These are phyloP conservation scores for Boeremia lycopersici DNA, from an alignment of 2,329 filamentous ascomycete species.

Conservation along the genomic window DNA sequence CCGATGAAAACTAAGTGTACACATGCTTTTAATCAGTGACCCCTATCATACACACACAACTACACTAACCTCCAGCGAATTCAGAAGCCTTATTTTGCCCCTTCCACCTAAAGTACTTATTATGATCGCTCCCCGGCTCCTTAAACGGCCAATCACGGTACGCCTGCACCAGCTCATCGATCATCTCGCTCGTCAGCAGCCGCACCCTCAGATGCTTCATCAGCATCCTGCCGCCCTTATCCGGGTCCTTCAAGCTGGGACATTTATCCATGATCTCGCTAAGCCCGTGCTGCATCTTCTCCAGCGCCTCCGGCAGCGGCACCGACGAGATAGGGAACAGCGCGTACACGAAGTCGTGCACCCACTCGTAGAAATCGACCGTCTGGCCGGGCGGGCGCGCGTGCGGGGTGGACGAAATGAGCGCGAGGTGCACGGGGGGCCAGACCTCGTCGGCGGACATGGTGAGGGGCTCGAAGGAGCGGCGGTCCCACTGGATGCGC, in stretches of 20 bases:
- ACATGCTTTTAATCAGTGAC: too few species aligned
- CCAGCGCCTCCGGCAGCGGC: conserved; percentile 29
- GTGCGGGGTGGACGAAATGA: conserved; percentile 72
- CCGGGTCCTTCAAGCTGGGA: conserved; percentile 36
- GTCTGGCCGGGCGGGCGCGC: conserved; percentile 18
- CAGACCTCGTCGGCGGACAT: conserved; percentile 67
- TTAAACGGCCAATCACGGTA: conserved; percentile 46
- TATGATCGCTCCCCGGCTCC: conserved; percentile 27
- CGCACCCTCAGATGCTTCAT: conserved; percentile 38
- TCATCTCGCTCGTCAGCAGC: conserved; percentile 43
- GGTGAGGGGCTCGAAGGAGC: conserved; percentile 71
- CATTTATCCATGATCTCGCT: conserved; percentile 34
- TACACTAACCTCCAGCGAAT: neutral
- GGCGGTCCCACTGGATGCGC: conserved; percentile 66
- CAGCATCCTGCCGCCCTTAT: conserved; percentile 40
- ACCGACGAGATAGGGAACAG: conserved; percentile 15
- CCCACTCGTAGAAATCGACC: conserved; percentile 30
- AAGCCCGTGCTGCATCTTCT: conserved; percentile 38
- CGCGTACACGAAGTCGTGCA: conserved; percentile 36
- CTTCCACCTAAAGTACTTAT: conserved; percentile 31
- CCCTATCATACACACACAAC: neutral
- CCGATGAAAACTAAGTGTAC: too few species aligned
- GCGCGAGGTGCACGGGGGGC: conserved; percentile 62
- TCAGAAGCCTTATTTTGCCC: neutral
- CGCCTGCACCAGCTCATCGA: conserved; percentile 36